Conservation (phyloP, 345 rosid species). For the Pelargonium nanum region DNA sequence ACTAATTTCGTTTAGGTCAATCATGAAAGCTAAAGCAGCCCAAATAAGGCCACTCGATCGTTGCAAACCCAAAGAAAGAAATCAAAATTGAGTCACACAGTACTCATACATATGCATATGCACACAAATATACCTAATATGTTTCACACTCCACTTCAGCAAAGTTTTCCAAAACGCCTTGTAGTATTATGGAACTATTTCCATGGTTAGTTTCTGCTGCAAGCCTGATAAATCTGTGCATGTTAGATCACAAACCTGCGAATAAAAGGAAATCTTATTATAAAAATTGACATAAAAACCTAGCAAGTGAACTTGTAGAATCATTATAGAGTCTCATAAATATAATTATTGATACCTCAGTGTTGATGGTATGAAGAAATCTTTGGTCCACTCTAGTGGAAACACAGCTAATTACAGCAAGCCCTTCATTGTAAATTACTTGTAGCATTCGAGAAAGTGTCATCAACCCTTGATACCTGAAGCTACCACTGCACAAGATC, state of each 20-base stretch:
- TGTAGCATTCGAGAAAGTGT: constrained; percentile 39
- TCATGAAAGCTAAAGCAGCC: too few species aligned
- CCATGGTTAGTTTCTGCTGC: not conserved
- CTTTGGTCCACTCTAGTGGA: constrained; percentile 39
- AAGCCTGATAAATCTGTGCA: not conserved
- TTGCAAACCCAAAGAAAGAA: too few species aligned
- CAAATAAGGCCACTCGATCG: too few species aligned
- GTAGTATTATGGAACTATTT: not conserved
- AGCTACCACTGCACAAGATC: not conserved
- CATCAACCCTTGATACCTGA: not conserved
- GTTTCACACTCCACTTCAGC: too few species aligned
- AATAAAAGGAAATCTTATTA: too few species aligned
- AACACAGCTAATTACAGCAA: constrained; percentile 35
- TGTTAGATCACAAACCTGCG: not conserved
- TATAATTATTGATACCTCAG: constrained; percentile 29
- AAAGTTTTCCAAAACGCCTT: too few species aligned
- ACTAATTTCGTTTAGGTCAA: too few species aligned
- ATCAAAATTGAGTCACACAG: too few species aligned
- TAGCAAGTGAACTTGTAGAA: too few species aligned
- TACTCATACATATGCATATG: too few species aligned
- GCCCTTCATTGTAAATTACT: constrained; percentile 38
- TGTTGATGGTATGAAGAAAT: constrained; percentile 37
- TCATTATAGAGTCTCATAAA: not conserved
- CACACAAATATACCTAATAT: too few species aligned
- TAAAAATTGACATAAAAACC: too few species aligned